Percentiles rank a stretch among this genome's conserved stretches.
These are phyloP conservation scores for Glycine soja DNA, from an alignment of 306 rosid genomes.

Conservation along the genomic window DNA sequence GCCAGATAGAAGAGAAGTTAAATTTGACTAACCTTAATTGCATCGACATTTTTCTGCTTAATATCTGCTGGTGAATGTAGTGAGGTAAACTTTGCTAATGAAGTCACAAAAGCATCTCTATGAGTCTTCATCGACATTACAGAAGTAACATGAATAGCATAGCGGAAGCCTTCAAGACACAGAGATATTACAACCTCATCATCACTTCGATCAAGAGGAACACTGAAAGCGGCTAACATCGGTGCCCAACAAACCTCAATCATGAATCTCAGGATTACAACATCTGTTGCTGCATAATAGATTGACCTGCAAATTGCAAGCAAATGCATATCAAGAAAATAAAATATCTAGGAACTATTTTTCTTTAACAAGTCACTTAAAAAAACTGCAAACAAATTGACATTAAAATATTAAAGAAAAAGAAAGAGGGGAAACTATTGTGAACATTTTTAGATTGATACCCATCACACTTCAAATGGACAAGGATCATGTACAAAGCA, in stretches of 20 bases:
- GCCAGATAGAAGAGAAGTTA: slow-evolving; percentile 43
- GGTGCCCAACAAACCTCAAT: slow-evolving; percentile 99
- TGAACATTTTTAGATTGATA: slow-evolving; percentile 39
- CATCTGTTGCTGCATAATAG: slow-evolving; percentile 96
- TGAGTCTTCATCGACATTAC: slow-evolving; percentile 99
- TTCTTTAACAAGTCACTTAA: no score
- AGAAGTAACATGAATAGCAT: slow-evolving; percentile 94
- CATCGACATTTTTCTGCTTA: slow-evolving; percentile 91
- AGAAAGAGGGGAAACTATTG: no score
- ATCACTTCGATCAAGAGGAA: slow-evolving; percentile 97
- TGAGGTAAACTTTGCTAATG: slow-evolving; percentile 95
- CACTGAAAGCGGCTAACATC: slow-evolving; percentile 99
- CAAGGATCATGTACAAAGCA: slow-evolving; percentile 35
- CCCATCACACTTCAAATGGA: slow-evolving; percentile 25
- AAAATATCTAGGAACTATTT: not conserved
- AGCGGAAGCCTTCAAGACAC: slow-evolving; percentile 94
- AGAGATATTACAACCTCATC: slow-evolving; percentile 87
- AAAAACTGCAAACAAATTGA: no score
- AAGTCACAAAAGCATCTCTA: slow-evolving; percentile 98
- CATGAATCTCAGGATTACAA: slow-evolving; percentile 93
- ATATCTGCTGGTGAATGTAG: slow-evolving; percentile 97
- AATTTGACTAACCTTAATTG: slow-evolving; percentile 84
- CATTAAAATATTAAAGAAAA: no score
- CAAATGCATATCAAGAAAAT: slow-evolving; percentile 32
- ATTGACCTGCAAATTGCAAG: slow-evolving; percentile 78